Evolutionary conservation across 1,284 basidiomycete species (phyloP), one percentile per base, ranked within the genome.

Genomic region (Papiliotrema laurentii): DNA sequence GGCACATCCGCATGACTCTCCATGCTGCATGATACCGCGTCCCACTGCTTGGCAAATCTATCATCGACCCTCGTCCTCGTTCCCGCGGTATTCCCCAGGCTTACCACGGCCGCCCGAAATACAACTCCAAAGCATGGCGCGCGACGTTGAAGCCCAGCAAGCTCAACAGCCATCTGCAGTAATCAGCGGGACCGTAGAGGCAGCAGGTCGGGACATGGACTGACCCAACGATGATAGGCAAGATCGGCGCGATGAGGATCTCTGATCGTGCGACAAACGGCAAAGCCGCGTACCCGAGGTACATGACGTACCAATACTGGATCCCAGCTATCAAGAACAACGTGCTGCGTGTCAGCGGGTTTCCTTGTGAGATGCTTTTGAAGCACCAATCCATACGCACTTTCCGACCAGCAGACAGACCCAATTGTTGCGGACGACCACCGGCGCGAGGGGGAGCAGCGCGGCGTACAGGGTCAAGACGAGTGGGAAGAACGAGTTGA

Each of bases 351-450:
- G 47, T 26, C 10, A 48, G 36, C 31, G 44, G 34, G 14, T 46
- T 22, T 26, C 18, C 37, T 22, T 18, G 16, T 19, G n/a, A 19
- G 39, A 35, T 16, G 18, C 16, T 11, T 22, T 3, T 31, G 21
- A 43, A 25, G 43, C 42, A 46, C 27, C 16, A 45, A 39, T n/a
- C n/a, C n/a, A n/a, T 2, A 68, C 69, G 56, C 56, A 77, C 66
- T 96, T 96, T 36, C 91, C 92, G n/a, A 93, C 78, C 77, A 85
- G 86, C 33, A 97, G 77, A 65, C 89, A 93, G 27, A 93, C 80
- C 91, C 90, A 96, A 60, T 88, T 90, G 59, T 84, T 82, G 64
- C 81, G 82, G 24, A 87, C 80, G 42, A 96, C 78, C 34, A 94
- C 79, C 1, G 89, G 85, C 0, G 89, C 80, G 5, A 96, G 78